These are phyloP conservation scores for Pueraria montana DNA, from an alignment of 306 rosid genomes.

Conservation along the genomic window DNA sequence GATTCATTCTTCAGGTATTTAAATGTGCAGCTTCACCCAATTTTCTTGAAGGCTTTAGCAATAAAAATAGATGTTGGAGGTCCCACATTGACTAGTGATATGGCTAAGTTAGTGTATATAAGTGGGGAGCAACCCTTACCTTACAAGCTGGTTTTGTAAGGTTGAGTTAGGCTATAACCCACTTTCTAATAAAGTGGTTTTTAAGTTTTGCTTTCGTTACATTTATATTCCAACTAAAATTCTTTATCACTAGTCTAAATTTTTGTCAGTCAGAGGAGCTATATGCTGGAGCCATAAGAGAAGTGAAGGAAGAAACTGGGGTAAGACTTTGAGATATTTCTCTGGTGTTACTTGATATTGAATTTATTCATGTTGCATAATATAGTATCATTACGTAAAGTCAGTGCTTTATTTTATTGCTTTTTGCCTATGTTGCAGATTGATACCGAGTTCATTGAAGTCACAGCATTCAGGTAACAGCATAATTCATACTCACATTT, in stretches of 20 bases:
- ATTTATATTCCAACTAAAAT: background rate
- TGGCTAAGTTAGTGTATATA: too few species aligned
- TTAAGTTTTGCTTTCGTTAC: background rate
- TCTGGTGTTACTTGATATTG: conserved; percentile 4
- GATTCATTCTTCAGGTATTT: conserved; percentile 79
- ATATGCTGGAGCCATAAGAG: conserved; percentile 80
- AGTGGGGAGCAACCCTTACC: too few species aligned
- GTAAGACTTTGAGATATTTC: conserved; percentile 49
- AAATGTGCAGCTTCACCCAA: background rate
- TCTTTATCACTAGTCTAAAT: conserved; percentile 35
- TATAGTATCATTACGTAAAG: background rate
- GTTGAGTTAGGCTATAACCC: too few species aligned
- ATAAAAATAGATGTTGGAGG: background rate
- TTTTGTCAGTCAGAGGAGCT: conserved; percentile 78
- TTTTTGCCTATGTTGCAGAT: conserved; percentile 66
- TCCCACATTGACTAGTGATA: too few species aligned
- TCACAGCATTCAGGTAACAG: conserved; percentile 87
- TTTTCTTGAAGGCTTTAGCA: background rate
- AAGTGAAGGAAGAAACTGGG: conserved; percentile 93
- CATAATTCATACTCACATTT: conserved; percentile 1
- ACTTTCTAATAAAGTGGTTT: too few species aligned
- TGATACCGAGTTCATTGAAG: conserved; percentile 86
- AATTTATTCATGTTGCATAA: conserved; percentile 6
- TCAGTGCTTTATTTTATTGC: conserved; percentile 9
- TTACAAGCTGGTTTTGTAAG: too few species aligned